Evolutionary conservation across 2,329 filamentous ascomycete genomes (phyloP).

Genomic region (Aaosphaeria pasadenensis): DNA sequence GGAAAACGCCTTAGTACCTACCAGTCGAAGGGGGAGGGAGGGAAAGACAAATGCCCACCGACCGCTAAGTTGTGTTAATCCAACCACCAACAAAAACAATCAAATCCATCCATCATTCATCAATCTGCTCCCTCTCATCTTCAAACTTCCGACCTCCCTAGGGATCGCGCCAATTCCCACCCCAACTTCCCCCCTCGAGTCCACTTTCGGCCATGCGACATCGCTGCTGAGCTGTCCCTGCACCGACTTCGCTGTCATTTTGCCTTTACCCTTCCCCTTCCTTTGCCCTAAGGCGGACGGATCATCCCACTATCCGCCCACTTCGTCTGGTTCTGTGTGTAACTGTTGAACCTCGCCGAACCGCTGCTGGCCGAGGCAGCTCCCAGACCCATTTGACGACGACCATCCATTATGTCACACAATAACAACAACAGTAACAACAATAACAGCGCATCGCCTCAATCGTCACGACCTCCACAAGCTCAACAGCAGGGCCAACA

Average conservation of each 20-base stretch:
- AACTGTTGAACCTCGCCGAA: slow-evolving; percentile 5
- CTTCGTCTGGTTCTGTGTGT: neutral
- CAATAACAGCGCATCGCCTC: slow-evolving; percentile 13
- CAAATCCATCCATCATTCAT: too few species aligned
- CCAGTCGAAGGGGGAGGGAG: too few species aligned
- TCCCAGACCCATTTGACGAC: neutral
- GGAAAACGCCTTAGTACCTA: too few species aligned
- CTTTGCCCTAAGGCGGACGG: neutral
- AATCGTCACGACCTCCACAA: slow-evolving; percentile 19
- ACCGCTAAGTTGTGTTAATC: too few species aligned
- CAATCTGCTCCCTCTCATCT: too few species aligned
- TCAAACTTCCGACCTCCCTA: too few species aligned
- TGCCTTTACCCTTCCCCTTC: neutral
- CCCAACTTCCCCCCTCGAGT: too few species aligned
- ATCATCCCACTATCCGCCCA: slow-evolving; percentile 7
- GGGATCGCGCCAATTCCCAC: too few species aligned
- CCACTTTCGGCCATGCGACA: neutral
- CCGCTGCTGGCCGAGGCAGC: slow-evolving; percentile 18
- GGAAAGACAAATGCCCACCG: too few species aligned
- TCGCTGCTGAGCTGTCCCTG: neutral
- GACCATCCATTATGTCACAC: neutral
- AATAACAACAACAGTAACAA: slow-evolving; percentile 13
- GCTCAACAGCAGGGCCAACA: slow-evolving; percentile 1
- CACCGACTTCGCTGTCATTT: neutral
- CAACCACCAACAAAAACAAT: too few species aligned